A percentile compares a stretch with the other conserved stretches of the same genome.
Evolutionary conservation across 768 basidiomycete species (phyloP).

Genomic region (Trametes cingulata): DNA sequence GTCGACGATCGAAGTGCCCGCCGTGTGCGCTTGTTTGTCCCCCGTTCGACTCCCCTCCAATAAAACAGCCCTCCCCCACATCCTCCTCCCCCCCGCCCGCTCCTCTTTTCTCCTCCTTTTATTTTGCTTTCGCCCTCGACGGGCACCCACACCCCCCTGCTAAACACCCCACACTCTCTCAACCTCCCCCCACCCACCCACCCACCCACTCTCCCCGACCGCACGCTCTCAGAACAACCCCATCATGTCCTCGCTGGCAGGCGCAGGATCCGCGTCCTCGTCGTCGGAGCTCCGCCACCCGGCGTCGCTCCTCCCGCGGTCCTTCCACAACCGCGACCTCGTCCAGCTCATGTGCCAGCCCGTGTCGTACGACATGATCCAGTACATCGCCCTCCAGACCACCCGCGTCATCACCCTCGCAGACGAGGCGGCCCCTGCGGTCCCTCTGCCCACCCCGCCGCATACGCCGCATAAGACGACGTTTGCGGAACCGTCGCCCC

Average conservation of each 20-base stretch:
- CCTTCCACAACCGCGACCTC: slow-evolving; percentile 78
- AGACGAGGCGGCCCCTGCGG: slow-evolving; percentile 41
- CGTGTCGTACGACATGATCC: slow-evolving; percentile 84
- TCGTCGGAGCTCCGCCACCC: slow-evolving; percentile 53
- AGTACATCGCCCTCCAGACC: slow-evolving; percentile 79
- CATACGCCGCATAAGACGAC: slow-evolving; percentile 56
- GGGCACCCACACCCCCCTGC: slow-evolving; percentile 32
- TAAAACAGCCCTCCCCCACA: slow-evolving; percentile 20
- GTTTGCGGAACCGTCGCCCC: slow-evolving; percentile 25
- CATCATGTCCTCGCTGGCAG: slow-evolving; percentile 32
- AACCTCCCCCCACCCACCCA: slow-evolving; percentile 1
- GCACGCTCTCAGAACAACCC: slow-evolving; percentile 30
- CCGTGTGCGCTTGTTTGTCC: slow-evolving; percentile 28
- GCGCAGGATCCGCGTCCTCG: not conserved
- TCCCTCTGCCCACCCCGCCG: slow-evolving; percentile 64
- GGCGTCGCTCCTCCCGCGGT: slow-evolving; percentile 78
- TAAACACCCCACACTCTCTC: slow-evolving; percentile 33
- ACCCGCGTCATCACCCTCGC: slow-evolving; percentile 74
- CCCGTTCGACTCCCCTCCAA: slow-evolving; percentile 15
- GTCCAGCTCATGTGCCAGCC: slow-evolving; percentile 75
- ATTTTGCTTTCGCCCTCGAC: slow-evolving; percentile 36
- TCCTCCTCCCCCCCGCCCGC: slow-evolving; percentile 18
- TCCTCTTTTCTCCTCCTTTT: slow-evolving; percentile 27
- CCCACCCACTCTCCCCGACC: slow-evolving; percentile 7
- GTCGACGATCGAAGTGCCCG: slow-evolving; percentile 6